phyloP scores from a whole-genome alignment of 352 stramenopile genomes.

The Plasmopara muralis region DNA sequence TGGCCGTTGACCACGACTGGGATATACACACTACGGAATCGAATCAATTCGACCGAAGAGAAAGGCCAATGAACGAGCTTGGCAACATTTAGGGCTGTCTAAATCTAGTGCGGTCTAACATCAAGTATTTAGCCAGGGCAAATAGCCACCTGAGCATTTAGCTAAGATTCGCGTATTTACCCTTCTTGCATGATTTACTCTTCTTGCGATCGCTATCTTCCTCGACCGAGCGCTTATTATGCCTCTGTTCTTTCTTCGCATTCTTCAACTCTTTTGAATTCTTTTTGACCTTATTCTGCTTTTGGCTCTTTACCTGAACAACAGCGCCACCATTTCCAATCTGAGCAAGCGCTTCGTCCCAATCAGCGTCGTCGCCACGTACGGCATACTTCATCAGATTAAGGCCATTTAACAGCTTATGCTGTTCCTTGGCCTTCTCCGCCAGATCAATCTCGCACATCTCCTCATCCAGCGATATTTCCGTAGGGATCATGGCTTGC shows the following conservation, averaged over 20 bases:
- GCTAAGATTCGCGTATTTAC: background rate
- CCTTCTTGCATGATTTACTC: slow-evolving; percentile 12
- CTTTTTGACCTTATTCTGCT: slow-evolving; percentile 34
- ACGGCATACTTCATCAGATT: slow-evolving; percentile 96
- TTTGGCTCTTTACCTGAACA: slow-evolving; percentile 86
- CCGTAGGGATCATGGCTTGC: slow-evolving; percentile 77
- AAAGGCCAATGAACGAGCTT: too few species aligned
- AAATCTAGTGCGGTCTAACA: too few species aligned
- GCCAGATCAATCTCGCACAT: slow-evolving; percentile 66
- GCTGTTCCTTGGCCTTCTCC: slow-evolving; percentile 75
- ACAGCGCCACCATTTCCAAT: slow-evolving; percentile 30
- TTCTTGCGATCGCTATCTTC: slow-evolving; percentile 41
- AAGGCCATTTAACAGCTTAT: slow-evolving; percentile 79
- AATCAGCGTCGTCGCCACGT: slow-evolving; percentile 91
- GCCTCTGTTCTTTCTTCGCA: slow-evolving; percentile 33
- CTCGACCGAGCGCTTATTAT: slow-evolving; percentile 35
- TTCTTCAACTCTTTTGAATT: slow-evolving; percentile 81
- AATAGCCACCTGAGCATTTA: too few species aligned
- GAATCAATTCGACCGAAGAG: too few species aligned
- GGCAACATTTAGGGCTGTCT: too few species aligned
- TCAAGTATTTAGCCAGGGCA: too few species aligned
- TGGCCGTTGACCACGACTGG: too few species aligned
- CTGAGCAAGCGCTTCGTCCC: slow-evolving; percentile 61
- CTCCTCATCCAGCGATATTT: slow-evolving; percentile 78
- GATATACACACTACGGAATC: too few species aligned